These are phyloP conservation scores for Eucalyptus decipiens DNA, from an alignment of 345 rosid genomes.

Conservation along the genomic window DNA sequence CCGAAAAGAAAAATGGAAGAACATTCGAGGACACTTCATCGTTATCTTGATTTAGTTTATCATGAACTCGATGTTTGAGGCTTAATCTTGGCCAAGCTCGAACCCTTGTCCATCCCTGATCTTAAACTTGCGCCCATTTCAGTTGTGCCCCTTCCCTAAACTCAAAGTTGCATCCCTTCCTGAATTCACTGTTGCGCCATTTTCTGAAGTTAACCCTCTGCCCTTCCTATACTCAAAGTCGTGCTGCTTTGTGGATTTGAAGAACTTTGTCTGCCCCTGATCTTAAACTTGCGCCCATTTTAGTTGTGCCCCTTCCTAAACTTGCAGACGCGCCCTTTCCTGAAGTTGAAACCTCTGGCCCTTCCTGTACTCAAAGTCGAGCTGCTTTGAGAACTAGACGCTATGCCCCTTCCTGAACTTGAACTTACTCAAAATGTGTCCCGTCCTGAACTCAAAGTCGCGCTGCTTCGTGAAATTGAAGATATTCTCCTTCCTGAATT, in stretches of 20 bases:
- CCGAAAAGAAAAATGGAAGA: background rate
- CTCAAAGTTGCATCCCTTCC: background rate
- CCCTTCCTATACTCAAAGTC: background rate
- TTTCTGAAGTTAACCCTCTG: background rate
- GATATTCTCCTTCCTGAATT: too few species aligned
- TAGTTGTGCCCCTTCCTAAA: rapidly evolving
- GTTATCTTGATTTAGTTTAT: too few species aligned
- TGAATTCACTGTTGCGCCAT: background rate
- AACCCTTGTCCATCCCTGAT: background rate
- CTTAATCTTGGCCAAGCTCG: background rate
- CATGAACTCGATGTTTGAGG: background rate
- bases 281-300: background rate
- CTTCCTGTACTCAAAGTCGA: background rate
- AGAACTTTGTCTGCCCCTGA: too few species aligned
- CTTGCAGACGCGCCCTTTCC: too few species aligned
- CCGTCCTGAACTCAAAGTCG: too few species aligned
- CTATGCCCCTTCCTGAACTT: too few species aligned
- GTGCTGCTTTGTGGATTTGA: background rate
- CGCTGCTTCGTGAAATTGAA: too few species aligned
- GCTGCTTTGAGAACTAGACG: too few species aligned
- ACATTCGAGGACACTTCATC: background rate
- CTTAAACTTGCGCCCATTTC: background rate
- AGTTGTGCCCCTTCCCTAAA: background rate
- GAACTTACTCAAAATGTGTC: too few species aligned
- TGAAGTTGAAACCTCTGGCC: too few species aligned